phyloP scores from a whole-genome alignment of 2,329 filamentous ascomycete genomes.

The Colletotrichum destructivum region DNA sequence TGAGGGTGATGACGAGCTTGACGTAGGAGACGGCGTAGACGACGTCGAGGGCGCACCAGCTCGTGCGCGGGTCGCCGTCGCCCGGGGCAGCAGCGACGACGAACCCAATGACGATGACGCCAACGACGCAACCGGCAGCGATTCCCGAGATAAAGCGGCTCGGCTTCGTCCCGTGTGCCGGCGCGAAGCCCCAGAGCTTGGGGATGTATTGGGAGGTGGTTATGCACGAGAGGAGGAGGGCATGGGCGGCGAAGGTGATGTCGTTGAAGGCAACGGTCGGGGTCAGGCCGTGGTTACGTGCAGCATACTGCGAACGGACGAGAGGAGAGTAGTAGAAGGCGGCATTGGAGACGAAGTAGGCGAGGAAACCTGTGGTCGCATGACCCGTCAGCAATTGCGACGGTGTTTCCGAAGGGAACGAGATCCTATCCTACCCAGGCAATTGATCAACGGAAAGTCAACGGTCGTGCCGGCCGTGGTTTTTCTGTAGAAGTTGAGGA shows the following conservation, averaged over 20 bases:
- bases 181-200: conserved; percentile 83
- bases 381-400: conserved; percentile 26
- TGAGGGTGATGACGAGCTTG: conserved; percentile 88
- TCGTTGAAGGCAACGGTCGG: conserved; percentile 94
- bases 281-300: conserved; percentile 80
- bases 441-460: conserved; percentile 87
- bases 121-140: conserved; percentile 76
- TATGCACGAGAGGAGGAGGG: conserved; percentile 78
- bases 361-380: conserved; percentile 73
- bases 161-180: conserved; percentile 68
- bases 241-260: conserved; percentile 88
- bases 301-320: conserved; percentile 87
- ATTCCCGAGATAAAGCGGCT: conserved; percentile 77
- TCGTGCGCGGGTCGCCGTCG: conserved; percentile 56
- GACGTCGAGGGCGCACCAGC: conserved; percentile 76
- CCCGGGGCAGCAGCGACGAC: conserved; percentile 59
- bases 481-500: conserved; percentile 83
- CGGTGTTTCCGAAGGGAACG: background rate
- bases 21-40: conserved; percentile 84
- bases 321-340: conserved; percentile 84
- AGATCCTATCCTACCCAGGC: conserved; percentile 64
- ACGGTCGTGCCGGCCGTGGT: conserved; percentile 88
- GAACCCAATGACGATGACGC: conserved; percentile 67
- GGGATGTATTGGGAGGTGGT: conserved; percentile 85
- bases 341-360: conserved; percentile 82